Percentiles rank a stretch among this genome's conserved stretches.
These are phyloP conservation scores for Fusarium sp. DNA, from an alignment of 2,329 filamentous ascomycete species.

Conservation along the genomic window DNA sequence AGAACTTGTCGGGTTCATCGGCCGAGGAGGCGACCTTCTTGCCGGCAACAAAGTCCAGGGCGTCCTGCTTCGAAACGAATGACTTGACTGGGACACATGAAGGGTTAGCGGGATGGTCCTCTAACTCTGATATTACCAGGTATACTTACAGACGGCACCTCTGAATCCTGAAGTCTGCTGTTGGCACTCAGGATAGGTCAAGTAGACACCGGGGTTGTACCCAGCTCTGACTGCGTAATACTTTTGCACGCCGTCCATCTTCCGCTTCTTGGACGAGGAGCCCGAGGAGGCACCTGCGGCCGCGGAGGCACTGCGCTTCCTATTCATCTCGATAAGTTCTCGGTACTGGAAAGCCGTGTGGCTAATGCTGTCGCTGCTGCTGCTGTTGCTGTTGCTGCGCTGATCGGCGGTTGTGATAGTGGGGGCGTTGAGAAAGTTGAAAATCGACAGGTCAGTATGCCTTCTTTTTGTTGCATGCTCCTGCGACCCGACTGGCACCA, in stretches of 20 bases:
- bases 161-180: conserved; percentile 68
- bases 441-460: conserved; percentile 34
- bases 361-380: conserved; percentile 4
- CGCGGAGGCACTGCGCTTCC: conserved; percentile 43
- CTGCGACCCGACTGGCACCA: conserved; percentile 33
- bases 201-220: conserved; percentile 69
- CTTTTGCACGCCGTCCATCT: conserved; percentile 61
- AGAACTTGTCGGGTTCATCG: conserved; percentile 61
- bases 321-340: conserved; percentile 41
- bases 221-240: conserved; percentile 73
- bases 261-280: conserved; percentile 57
- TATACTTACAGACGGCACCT: conserved; percentile 73
- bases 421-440: conserved; percentile 32
- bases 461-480: conserved; percentile 25
- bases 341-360: conserved; percentile 4
- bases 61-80: conserved; percentile 78
- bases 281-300: conserved; percentile 22
- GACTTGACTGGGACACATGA: conserved; percentile 73
- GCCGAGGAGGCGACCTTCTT: conserved; percentile 54
- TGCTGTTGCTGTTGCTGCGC: conserved; percentile 4
- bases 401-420: conserved; percentile 10
- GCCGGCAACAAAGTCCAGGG: conserved; percentile 80
- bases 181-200: conserved; percentile 70
- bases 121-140: background rate
- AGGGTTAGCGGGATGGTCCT: conserved; percentile 10